phyloP scores from a whole-genome alignment of 2,329 filamentous ascomycete genomes.

The Cytospora paraplurivora region DNA sequence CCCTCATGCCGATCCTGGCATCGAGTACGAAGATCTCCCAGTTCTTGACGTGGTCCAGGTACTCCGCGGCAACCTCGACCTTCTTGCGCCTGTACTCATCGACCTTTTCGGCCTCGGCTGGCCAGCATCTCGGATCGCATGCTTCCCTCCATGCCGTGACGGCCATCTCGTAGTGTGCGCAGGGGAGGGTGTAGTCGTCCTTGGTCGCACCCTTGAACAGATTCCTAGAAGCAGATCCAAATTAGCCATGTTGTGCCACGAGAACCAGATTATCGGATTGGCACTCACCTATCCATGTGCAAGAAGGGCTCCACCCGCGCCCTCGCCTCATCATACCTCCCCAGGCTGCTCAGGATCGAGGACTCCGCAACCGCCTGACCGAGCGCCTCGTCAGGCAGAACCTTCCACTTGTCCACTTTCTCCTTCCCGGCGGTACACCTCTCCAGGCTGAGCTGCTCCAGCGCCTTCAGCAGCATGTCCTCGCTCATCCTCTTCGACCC shows the following conservation, averaged over 20 bases:
- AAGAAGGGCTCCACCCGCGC: constrained; percentile 66
- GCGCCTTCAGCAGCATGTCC: constrained; percentile 63
- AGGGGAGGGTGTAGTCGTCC: constrained; percentile 72
- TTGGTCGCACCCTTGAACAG: constrained; percentile 61
- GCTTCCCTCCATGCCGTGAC: constrained; percentile 77
- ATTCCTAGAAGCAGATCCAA: constrained; percentile 40
- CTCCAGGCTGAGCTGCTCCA: constrained; percentile 65
- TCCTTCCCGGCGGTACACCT: constrained; percentile 56
- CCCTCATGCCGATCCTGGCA: constrained; percentile 71
- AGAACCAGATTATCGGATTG: background rate
- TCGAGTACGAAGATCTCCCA: constrained; percentile 77
- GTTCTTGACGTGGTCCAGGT: constrained; percentile 66
- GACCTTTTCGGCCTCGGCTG: constrained; percentile 31
- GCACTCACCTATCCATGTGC: constrained; percentile 59
- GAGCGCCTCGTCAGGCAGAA: constrained; percentile 61
- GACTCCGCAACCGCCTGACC: constrained; percentile 68
- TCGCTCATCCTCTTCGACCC: constrained; percentile 78
- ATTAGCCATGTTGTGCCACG: background rate
- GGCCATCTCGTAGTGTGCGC: constrained; percentile 84
- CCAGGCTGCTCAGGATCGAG: constrained; percentile 65
- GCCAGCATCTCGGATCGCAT: constrained; percentile 42
- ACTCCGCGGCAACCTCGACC: constrained; percentile 62
- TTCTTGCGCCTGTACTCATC: constrained; percentile 48
- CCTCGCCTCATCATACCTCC: constrained; percentile 65
- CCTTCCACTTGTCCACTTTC: constrained; percentile 48